These are phyloP conservation scores for Choricystis sp. DNA, from an alignment of 139 green algal genomes.

Conservation along the genomic window DNA sequence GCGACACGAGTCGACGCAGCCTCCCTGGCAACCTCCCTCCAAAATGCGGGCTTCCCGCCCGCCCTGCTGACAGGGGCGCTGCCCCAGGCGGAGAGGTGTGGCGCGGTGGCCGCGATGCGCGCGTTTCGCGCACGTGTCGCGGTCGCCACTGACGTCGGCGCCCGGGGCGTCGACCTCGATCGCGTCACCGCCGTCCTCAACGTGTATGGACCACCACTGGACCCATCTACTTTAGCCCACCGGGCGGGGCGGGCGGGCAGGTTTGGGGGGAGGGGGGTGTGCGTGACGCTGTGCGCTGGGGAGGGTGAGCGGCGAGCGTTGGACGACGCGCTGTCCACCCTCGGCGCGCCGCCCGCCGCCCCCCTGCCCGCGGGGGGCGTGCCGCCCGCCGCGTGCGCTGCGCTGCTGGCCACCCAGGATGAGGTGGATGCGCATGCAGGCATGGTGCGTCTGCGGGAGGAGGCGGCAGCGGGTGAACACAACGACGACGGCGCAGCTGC, in stretches of 20 bases:
- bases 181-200: conserved; percentile 65
- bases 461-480: too few species aligned
- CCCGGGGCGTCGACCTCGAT: conserved; percentile 64
- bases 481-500: too few species aligned
- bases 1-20: conserved; percentile 38
- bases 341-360: not conserved
- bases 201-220: conserved; percentile 45
- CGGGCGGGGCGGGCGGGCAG: conserved; percentile 56
- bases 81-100: conserved; percentile 34
- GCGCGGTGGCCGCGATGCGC: conserved; percentile 37
- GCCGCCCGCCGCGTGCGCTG: not conserved
- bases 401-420: too few species aligned
- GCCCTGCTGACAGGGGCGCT: conserved; percentile 38
- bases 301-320: not conserved
- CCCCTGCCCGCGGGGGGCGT: not conserved
- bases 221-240: conserved; percentile 36
- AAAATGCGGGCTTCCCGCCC: conserved; percentile 33
- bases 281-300: conserved; percentile 31
- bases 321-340: not conserved
- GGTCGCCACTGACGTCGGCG: conserved; percentile 64
- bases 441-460: too few species aligned
- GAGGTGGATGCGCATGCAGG: too few species aligned
- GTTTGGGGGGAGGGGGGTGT: conserved; percentile 53
- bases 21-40: conserved; percentile 31
- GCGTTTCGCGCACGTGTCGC: conserved; percentile 40